Evolutionary conservation across 371 early-diverging fungal species (phyloP).

Genomic region (Capniomyces stellatus): DNA sequence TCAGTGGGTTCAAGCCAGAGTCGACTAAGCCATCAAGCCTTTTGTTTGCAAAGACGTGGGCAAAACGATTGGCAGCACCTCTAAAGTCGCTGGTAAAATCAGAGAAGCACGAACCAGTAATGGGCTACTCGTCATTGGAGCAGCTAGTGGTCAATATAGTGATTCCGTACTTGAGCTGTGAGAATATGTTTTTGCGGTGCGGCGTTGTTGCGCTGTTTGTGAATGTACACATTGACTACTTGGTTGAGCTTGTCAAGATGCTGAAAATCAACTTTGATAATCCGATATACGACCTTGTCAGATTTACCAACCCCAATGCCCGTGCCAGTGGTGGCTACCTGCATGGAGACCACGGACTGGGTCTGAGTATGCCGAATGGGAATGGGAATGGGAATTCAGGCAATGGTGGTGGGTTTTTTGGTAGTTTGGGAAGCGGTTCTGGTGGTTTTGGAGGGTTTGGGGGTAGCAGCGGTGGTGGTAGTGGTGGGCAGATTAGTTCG

Average conservation of each 20-base stretch:
- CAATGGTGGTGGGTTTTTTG: too few relatives aligned
- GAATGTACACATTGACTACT: constrained; percentile 10
- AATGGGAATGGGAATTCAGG: not conserved
- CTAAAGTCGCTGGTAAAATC: constrained; percentile 15
- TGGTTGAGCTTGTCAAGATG: not conserved
- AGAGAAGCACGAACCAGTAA: constrained; percentile 16
- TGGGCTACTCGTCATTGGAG: constrained; percentile 14
- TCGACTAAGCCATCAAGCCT: not conserved
- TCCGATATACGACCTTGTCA: not conserved
- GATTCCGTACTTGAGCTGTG: constrained; percentile 13
- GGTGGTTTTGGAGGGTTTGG: not conserved
- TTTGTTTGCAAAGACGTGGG: constrained; percentile 18
- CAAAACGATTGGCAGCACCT: constrained; percentile 20
- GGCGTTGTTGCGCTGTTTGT: constrained; percentile 12
- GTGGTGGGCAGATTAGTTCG: too few relatives aligned
- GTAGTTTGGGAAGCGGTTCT: not conserved
- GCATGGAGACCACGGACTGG: not conserved
- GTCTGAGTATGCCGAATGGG: not conserved
- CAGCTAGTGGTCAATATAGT: constrained; percentile 19
- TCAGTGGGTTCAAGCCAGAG: not conserved
- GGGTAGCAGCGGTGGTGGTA: not conserved
- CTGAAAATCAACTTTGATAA: not conserved
- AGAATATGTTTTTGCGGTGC: constrained; percentile 18
- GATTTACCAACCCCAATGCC: not conserved
- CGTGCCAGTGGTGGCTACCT: not conserved